Percentiles rank a stretch among this genome's conserved stretches.
Conservation (phyloP, 768 basidiomycete species). For the Sporobolomyces phaffii region DNA sequence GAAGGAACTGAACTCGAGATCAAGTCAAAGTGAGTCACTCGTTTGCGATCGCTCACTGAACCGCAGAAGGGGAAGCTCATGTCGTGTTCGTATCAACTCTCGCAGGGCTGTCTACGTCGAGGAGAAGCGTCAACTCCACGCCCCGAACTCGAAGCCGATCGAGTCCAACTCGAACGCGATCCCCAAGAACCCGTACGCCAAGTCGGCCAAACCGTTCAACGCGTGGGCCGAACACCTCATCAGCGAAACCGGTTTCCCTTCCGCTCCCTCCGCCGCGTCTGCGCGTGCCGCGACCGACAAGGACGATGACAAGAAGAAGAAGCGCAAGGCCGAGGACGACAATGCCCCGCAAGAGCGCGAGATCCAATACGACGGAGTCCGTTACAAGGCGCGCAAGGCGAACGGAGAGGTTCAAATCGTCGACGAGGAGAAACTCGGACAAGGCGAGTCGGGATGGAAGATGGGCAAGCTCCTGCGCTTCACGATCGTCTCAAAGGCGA, state of each 20-base stretch:
- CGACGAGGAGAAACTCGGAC: constrained; percentile 31
- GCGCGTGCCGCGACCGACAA: constrained; percentile 47
- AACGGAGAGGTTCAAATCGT: constrained; percentile 31
- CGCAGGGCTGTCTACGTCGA: constrained; percentile 75
- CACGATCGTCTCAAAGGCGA: constrained; percentile 43
- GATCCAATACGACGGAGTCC: constrained; percentile 35
- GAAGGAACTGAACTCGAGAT: constrained; percentile 66
- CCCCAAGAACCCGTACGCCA: constrained; percentile 50
- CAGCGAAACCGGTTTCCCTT: constrained; percentile 26
- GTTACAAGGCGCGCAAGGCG: constrained; percentile 29
- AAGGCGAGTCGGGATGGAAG: constrained; percentile 49
- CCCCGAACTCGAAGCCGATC: constrained; percentile 51
- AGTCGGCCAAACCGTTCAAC: constrained; percentile 31
- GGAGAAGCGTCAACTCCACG: constrained; percentile 95
- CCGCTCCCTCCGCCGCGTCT: constrained; percentile 51
- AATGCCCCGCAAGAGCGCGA: constrained; percentile 46
- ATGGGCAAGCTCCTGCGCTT: constrained; percentile 57
- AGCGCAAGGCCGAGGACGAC: constrained; percentile 50
- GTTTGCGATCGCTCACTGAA: not conserved
- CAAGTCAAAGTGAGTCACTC: constrained; percentile 71
- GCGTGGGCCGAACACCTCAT: constrained; percentile 37
- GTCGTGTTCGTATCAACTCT: too few relatives aligned
- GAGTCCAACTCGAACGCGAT: constrained; percentile 37
- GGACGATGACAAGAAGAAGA: constrained; percentile 46
- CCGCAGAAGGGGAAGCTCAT: not conserved